phyloP scores from a whole-genome alignment of 495 filamentous ascomycete genomes.

The Extremus antarcticus region DNA sequence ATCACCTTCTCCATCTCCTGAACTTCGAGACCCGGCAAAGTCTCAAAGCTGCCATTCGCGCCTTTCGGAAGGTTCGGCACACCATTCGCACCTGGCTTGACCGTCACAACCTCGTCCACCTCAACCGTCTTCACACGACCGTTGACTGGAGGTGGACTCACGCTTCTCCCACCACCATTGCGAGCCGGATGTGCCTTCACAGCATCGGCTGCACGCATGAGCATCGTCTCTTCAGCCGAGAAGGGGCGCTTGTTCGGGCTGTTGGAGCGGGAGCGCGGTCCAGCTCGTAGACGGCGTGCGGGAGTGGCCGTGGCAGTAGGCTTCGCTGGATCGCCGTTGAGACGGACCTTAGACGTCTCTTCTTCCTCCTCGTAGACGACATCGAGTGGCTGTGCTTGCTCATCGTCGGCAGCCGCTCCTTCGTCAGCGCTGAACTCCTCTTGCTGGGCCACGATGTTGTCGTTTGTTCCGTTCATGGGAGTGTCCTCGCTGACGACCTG shows the following conservation, averaged over 20 bases:
- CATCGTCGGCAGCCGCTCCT: slow-evolving; percentile 5
- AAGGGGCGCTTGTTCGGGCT: slow-evolving; percentile 9
- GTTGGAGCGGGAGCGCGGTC: slow-evolving; percentile 2
- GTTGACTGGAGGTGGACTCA: background rate
- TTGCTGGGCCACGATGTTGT: background rate
- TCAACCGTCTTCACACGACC: background rate
- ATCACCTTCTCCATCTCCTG: slow-evolving; percentile 1
- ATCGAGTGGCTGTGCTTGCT: slow-evolving; percentile 17
- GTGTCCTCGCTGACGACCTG: slow-evolving; percentile 4
- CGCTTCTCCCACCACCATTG: background rate
- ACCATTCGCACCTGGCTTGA: slow-evolving; percentile 20
- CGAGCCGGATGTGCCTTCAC: slow-evolving; percentile 6
- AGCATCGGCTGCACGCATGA: slow-evolving; percentile 10
- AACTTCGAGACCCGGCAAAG: background rate
- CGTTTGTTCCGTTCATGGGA: background rate
- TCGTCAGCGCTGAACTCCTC: background rate
- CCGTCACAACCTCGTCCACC: slow-evolving; percentile 13
- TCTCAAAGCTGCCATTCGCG: background rate
- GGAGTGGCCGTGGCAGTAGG: slow-evolving; percentile 17
- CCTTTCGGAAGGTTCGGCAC: slow-evolving; percentile 14
- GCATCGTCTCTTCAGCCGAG: slow-evolving; percentile 7
- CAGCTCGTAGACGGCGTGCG: background rate
- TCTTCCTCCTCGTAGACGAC: slow-evolving; percentile 20
- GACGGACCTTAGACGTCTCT: slow-evolving; percentile 10
- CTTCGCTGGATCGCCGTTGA: slow-evolving; percentile 16